A percentile compares a stretch with the other conserved stretches of the same genome.
Evolutionary conservation across 768 basidiomycete species (phyloP).

Genomic region (Zangia roseola): DNA sequence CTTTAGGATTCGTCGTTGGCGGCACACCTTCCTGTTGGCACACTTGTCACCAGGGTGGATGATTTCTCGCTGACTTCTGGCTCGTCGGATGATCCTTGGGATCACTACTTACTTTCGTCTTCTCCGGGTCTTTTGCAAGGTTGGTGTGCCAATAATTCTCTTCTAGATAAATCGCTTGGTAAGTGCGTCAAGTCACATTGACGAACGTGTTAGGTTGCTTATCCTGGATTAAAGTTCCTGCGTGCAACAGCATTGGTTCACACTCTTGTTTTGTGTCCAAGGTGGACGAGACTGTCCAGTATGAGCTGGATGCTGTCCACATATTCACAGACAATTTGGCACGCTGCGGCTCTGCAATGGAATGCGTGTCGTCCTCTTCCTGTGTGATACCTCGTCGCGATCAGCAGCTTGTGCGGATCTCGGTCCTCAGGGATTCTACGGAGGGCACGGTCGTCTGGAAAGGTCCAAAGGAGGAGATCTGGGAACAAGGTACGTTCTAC

Average conservation of each 20-base stretch:
- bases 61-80: conserved; percentile 47
- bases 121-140: conserved; percentile 35
- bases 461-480: conserved; percentile 64
- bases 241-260: conserved; percentile 6
- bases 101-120: conserved; percentile 37
- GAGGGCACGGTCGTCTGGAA: conserved; percentile 65
- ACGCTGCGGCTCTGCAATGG: conserved; percentile 41
- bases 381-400: conserved; percentile 56
- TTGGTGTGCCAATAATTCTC: conserved; percentile 57
- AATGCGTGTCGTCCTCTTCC: conserved; percentile 37
- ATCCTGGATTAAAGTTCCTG: conserved; percentile 1
- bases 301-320: conserved; percentile 58
- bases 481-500: conserved; percentile 63
- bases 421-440: conserved; percentile 27
- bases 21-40: conserved; percentile 53
- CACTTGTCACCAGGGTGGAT: conserved; percentile 64
- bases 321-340: conserved; percentile 37
- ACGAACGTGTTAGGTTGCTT: not conserved
- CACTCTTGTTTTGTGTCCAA: conserved; percentile 47
- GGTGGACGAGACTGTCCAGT: conserved; percentile 29
- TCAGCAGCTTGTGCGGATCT: conserved; percentile 57
- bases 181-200: not conserved
- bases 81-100: conserved; percentile 43
- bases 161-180: conserved; percentile 27
- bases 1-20: conserved; percentile 59